Evolutionary conservation across 805 yeast species (phyloP), one percentile per base, ranked within the genome.

Genomic region (Lipomyces mesembrius): DNA sequence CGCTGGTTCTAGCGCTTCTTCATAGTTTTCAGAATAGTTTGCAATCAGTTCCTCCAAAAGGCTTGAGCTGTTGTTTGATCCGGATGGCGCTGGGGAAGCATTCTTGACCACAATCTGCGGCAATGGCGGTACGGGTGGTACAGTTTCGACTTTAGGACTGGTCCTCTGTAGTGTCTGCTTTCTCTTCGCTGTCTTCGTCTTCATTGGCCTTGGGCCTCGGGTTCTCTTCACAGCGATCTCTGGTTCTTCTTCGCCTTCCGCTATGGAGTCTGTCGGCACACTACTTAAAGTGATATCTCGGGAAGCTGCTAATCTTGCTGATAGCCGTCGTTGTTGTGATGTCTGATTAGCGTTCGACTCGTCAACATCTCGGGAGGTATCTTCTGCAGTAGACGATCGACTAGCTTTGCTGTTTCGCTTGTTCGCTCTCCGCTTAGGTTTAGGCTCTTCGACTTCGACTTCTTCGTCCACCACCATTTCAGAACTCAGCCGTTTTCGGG

Each of bases 201-300:
- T 57, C 58, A 67, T n/a, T 20, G 72, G 72, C 52, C 65, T 57
- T 12, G 69, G 70, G n/a, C 70, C 70, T 2, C 69, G 56, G 5
- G 65, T 54, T 20, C 71, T 52, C 51, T 64, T 70, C 8, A 32
- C 29, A 9, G 66, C 12, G 25, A 14, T 25, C 57, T 51, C 52
- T 6, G 70, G 8, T 20, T 32, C 69, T 34, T 62, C 61, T 34
- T 65, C 67, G 8, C 11, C 68, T 27, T 64, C 66, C 14, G 22
- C 29, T 9, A 62, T 57, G 14, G 67, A 57, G 25, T 54, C 69
- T 14, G 62, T 34, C 20, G 43, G 64, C 12, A 55, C 51, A 25
- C 71, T 62, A 25, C 34, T 61, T n/a, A 34, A 20, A 12, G 57
- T 54, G 6, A 20, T 54, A 11, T 57, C 63, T 11, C 60, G 20